Conservation (phyloP, 2,329 filamentous ascomycete genomes). For the Epichloe sibirici region DNA sequence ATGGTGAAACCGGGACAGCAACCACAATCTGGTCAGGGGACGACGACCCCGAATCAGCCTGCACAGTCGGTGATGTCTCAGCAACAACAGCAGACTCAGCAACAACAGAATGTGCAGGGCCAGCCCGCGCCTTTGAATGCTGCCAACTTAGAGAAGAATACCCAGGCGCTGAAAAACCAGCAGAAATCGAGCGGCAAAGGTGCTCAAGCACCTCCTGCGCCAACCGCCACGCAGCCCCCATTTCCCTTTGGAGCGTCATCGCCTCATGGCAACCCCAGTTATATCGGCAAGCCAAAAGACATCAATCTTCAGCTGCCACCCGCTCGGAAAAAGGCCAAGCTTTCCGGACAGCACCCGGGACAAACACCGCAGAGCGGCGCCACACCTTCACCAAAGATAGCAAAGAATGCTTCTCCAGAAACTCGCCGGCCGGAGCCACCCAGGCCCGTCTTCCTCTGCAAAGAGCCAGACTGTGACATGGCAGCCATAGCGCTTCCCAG, state of each 20-base stretch:
- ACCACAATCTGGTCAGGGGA: slow-evolving; percentile 14
- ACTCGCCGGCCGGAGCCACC: slow-evolving; percentile 23
- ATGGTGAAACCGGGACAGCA: slow-evolving; percentile 15
- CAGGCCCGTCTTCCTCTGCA: slow-evolving; percentile 36
- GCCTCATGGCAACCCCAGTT: slow-evolving; percentile 47
- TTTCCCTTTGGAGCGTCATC: slow-evolving; percentile 44
- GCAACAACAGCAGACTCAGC: slow-evolving; percentile 11
- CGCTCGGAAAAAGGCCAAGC: slow-evolving; percentile 45
- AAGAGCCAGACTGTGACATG: slow-evolving; percentile 42
- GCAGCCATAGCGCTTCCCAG: slow-evolving; percentile 36
- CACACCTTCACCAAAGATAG: slow-evolving; percentile 35
- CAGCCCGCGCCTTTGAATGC: slow-evolving; percentile 27
- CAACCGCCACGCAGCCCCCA: slow-evolving; percentile 44
- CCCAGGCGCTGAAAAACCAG: slow-evolving; percentile 31
- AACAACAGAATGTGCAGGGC: slow-evolving; percentile 14
- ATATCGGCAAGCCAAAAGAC: slow-evolving; percentile 38
- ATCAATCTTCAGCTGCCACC: slow-evolving; percentile 45
- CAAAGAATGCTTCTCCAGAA: slow-evolving; percentile 36
- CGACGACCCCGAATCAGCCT: slow-evolving; percentile 16
- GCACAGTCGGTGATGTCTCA: slow-evolving; percentile 7
- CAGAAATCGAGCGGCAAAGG: slow-evolving; percentile 29
- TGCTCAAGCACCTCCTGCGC: slow-evolving; percentile 40
- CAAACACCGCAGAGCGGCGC: slow-evolving; percentile 25
- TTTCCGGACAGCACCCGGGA: slow-evolving; percentile 24
- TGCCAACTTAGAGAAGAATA: slow-evolving; percentile 40